Conservation (phyloP, 495 filamentous ascomycete species). For the Xylaria cubensis region DNA sequence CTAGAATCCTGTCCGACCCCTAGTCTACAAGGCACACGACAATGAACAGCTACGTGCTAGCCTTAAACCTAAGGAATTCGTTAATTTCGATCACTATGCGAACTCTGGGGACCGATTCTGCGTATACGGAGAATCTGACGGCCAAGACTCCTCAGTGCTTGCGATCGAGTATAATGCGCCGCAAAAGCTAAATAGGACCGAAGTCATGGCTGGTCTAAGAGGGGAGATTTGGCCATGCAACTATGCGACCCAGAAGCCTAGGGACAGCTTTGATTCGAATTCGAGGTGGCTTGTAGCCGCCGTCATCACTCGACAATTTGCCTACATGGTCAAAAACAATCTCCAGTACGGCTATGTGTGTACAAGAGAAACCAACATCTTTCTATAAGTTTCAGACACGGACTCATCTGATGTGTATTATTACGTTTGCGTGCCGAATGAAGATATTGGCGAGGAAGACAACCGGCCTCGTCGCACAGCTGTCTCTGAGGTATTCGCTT, state of each 20-base stretch:
- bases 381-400: slow-evolving; percentile 50
- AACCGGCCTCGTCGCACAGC: slow-evolving; percentile 51
- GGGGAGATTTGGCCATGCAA: slow-evolving; percentile 39
- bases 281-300: slow-evolving; percentile 43
- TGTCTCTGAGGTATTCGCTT: slow-evolving; percentile 55
- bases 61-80: slow-evolving; percentile 37
- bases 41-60: slow-evolving; percentile 35
- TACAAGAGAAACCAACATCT: slow-evolving; percentile 56
- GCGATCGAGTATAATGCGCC: slow-evolving; percentile 54
- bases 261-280: slow-evolving; percentile 33
- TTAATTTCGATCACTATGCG: slow-evolving; percentile 47
- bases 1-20: slow-evolving; percentile 40
- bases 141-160: slow-evolving; percentile 38
- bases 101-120: slow-evolving; percentile 48
- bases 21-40: slow-evolving; percentile 37
- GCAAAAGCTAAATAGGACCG: slow-evolving; percentile 47
- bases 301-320: slow-evolving; percentile 56
- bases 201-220: slow-evolving; percentile 37
- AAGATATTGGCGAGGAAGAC: slow-evolving; percentile 46
- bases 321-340: slow-evolving; percentile 54
- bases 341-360: slow-evolving; percentile 54
- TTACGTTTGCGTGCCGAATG: slow-evolving; percentile 46
- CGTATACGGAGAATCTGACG: slow-evolving; percentile 43
- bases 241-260: slow-evolving; percentile 43
- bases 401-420: slow-evolving; percentile 50